Percentiles rank a stretch among this genome's conserved stretches.
These are phyloP conservation scores for Lactarius sanguifluus DNA, from an alignment of 768 basidiomycete species.

Conservation along the genomic window DNA sequence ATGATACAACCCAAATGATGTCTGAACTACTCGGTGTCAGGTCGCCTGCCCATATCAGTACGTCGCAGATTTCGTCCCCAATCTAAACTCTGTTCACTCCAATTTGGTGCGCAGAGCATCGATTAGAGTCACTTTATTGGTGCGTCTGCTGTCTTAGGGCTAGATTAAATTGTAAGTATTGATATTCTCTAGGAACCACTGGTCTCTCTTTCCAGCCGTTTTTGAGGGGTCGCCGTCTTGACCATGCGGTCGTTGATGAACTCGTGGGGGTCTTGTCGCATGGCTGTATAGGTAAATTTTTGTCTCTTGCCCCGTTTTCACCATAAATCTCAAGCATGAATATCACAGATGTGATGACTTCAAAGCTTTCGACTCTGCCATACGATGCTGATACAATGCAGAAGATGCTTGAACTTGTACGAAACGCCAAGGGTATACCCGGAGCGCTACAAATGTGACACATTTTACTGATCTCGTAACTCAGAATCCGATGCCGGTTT, in stretches of 20 bases:
- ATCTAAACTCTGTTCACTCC: neutral
- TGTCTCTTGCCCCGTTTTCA: neutral
- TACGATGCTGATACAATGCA: neutral
- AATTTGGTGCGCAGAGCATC: constrained; percentile 1
- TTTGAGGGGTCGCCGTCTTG: constrained; percentile 15
- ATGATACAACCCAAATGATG: constrained; percentile 37
- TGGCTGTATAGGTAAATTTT: constrained; percentile 38
- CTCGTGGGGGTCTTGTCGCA: constrained; percentile 34
- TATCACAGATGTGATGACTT: neutral
- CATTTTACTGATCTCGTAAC: neutral
- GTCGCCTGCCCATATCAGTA: neutral
- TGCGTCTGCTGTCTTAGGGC: neutral
- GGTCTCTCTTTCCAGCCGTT: neutral
- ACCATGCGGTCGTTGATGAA: constrained; percentile 30
- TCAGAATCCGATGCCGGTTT: neutral
- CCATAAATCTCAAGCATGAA: neutral
- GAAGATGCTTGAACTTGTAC: neutral
- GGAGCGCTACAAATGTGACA: too few relatives aligned
- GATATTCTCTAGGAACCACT: constrained; percentile 1
- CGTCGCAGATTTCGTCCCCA: neutral
- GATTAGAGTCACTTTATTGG: constrained; percentile 30
- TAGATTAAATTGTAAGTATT: constrained; percentile 9
- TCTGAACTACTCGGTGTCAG: neutral
- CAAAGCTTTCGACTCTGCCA: neutral
- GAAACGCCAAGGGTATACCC: neutral